Conservation (phyloP, 331 rosid genomes). For the Spiraea crenata region DNA sequence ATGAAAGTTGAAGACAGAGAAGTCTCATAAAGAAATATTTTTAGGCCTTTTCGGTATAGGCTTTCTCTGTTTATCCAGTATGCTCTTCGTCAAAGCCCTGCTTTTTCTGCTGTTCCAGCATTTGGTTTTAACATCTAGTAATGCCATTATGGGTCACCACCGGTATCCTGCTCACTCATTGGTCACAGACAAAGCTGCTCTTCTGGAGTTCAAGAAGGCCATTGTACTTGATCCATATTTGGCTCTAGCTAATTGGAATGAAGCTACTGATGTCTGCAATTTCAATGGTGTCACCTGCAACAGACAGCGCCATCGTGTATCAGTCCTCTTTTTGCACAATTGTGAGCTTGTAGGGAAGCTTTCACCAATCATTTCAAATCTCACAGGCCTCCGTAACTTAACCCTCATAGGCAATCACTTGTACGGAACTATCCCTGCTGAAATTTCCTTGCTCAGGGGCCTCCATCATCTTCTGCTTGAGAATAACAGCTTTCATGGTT, state of each 20-base stretch:
- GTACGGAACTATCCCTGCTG: constrained; percentile 46
- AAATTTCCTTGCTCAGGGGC: constrained; percentile 40
- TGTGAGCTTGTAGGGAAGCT: constrained; percentile 44
- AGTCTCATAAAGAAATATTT: background rate
- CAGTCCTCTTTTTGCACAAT: constrained; percentile 26
- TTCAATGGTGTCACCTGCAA: constrained; percentile 57
- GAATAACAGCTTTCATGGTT: constrained; percentile 45
- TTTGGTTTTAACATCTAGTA: constrained; percentile 30
- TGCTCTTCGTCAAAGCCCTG: constrained; percentile 42
- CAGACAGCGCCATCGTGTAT: constrained; percentile 44
- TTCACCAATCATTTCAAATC: constrained; percentile 63
- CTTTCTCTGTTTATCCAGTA: constrained; percentile 13
- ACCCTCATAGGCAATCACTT: constrained; percentile 34
- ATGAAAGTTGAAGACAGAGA: constrained; percentile 11
- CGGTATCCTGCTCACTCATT: constrained; percentile 38
- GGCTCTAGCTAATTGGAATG: constrained; percentile 51
- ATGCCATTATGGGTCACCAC: constrained; percentile 29
- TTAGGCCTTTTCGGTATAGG: background rate
- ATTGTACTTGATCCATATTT: constrained; percentile 46
- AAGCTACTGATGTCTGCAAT: constrained; percentile 49
- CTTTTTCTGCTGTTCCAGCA: constrained; percentile 44
- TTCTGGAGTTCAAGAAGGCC: constrained; percentile 44
- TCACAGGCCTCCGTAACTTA: constrained; percentile 51
- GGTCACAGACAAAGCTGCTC: constrained; percentile 50
- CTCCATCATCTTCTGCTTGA: constrained; percentile 38